These are phyloP conservation scores for Lagerstroemia speciosa DNA, from an alignment of 345 rosid genomes.

Conservation along the genomic window DNA sequence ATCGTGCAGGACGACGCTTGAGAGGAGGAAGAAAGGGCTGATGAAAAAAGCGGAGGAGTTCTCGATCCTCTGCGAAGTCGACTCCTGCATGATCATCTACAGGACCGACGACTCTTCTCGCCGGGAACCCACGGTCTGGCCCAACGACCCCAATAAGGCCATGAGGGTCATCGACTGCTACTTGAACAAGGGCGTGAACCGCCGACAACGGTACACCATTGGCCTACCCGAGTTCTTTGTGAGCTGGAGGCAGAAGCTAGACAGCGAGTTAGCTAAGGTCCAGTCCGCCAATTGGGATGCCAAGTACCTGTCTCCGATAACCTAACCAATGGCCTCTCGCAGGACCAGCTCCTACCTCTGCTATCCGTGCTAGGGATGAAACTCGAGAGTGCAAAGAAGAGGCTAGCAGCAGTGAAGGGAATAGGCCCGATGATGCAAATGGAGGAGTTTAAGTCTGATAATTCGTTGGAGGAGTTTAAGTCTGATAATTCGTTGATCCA, in stretches of 20 bases:
- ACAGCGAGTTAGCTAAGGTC: slow-evolving; percentile 11
- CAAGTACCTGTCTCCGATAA: slow-evolving; percentile 13
- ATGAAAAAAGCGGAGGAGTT: slow-evolving; percentile 28
- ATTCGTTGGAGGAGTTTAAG: no score
- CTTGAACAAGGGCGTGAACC: background rate
- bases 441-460: no score
- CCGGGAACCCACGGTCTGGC: slow-evolving; percentile 19
- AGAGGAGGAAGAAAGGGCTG: slow-evolving; percentile 28
- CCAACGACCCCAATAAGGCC: slow-evolving; percentile 4
- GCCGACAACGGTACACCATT: slow-evolving; percentile 9
- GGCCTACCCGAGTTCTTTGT: slow-evolving; percentile 16
- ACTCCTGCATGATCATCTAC: slow-evolving; percentile 24
- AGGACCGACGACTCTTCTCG: slow-evolving; percentile 3
- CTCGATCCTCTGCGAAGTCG: slow-evolving; percentile 21
- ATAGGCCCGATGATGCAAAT: no score
- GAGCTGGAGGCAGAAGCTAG: slow-evolving; percentile 15
- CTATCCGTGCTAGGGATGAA: background rate
- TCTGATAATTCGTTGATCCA: no score
- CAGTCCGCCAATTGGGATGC: slow-evolving; percentile 12
- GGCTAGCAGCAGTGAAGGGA: background rate
- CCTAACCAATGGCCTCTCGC: background rate
- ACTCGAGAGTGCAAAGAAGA: background rate
- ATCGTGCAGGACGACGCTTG: slow-evolving; percentile 18
- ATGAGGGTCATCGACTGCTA: slow-evolving; percentile 16
- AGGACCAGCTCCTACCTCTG: background rate